Evolutionary conservation across 2,329 filamentous ascomycete species (phyloP).

Genomic region (Verruconis gallopava): DNA sequence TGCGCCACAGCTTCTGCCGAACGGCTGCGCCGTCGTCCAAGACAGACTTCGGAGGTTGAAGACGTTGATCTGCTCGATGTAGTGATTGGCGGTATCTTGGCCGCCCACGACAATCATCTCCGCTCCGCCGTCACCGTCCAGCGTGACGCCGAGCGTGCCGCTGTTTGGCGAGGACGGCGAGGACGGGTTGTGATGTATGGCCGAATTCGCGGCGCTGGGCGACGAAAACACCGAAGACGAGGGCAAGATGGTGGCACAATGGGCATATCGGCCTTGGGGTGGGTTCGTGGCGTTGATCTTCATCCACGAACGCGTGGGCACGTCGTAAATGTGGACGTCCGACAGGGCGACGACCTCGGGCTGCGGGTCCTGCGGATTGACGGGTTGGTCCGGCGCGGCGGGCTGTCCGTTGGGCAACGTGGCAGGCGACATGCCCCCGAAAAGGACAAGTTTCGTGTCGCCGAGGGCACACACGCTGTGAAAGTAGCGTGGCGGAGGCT

Average conservation of each 20-base stretch:
- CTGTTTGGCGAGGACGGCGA: conserved; percentile 66
- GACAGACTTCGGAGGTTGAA: conserved; percentile 92
- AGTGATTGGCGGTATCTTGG: conserved; percentile 94
- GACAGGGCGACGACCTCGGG: conserved; percentile 95
- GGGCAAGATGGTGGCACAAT: conserved; percentile 85
- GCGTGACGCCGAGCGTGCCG: conserved; percentile 72
- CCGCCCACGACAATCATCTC: conserved; percentile 97
- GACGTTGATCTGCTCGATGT: conserved; percentile 96
- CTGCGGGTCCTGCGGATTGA: conserved; percentile 45
- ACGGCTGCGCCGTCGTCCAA: conserved; percentile 79
- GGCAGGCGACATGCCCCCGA: conserved; percentile 91
- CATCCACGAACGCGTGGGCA: conserved; percentile 70
- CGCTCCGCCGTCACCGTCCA: conserved; percentile 82
- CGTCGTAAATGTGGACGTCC: conserved; percentile 92
- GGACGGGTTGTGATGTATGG: conserved; percentile 78
- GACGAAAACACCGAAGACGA: conserved; percentile 82
- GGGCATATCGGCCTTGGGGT: conserved; percentile 88
- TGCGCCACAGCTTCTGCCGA: conserved; percentile 88
- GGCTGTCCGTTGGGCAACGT: conserved; percentile 29
- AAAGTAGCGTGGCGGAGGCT: conserved; percentile 87
- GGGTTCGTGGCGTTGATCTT: conserved; percentile 67
- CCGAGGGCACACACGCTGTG: conserved; percentile 91
- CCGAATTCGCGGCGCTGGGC: conserved; percentile 67
- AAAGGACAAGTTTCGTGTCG: conserved; percentile 93
- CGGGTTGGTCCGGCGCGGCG: conserved; percentile 25